phyloP scores from a whole-genome alignment of 345 rosid species.

The Brassica cretica region DNA sequence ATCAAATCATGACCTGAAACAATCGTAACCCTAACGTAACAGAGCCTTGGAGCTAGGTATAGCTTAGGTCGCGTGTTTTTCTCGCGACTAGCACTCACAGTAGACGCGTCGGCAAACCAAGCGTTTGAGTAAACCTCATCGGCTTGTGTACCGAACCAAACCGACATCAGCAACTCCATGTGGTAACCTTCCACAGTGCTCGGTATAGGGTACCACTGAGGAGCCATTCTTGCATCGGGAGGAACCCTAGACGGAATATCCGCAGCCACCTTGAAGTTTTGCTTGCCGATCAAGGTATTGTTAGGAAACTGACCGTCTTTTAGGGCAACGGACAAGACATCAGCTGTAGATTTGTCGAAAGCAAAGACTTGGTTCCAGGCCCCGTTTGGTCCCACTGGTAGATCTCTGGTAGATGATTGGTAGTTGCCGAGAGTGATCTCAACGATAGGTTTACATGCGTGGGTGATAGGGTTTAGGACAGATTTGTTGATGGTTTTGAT shows the following conservation, averaged over 20 bases:
- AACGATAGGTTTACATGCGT: constrained; percentile 3
- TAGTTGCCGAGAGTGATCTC: constrained; percentile 35
- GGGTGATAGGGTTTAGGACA: not conserved
- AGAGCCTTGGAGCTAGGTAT: constrained; percentile 34
- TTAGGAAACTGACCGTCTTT: not conserved
- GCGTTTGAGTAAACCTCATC: constrained; percentile 28
- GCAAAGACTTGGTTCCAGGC: constrained; percentile 34
- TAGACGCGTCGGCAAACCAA: constrained; percentile 31
- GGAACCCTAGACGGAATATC: constrained; percentile 29
- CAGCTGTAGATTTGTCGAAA: constrained; percentile 35
- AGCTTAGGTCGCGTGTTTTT: constrained; percentile 25
- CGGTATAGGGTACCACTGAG: constrained; percentile 10
- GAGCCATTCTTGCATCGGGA: constrained; percentile 31
- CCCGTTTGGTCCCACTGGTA: constrained; percentile 16
- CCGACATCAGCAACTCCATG: constrained; percentile 21
- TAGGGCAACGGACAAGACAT: constrained; percentile 25
- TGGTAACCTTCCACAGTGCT: constrained; percentile 10
- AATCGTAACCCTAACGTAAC: constrained; percentile 32
- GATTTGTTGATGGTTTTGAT: not conserved
- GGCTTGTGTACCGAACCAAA: constrained; percentile 38
- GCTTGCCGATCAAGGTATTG: not conserved
- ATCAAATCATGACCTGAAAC: constrained; percentile 36
- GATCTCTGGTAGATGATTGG: constrained; percentile 14
- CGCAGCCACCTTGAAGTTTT: constrained; percentile 14
- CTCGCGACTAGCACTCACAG: constrained; percentile 9